Evolutionary conservation across 1,139 yeast genomes (phyloP).

Genomic region (Blastobotrys malaysiensis): DNA sequence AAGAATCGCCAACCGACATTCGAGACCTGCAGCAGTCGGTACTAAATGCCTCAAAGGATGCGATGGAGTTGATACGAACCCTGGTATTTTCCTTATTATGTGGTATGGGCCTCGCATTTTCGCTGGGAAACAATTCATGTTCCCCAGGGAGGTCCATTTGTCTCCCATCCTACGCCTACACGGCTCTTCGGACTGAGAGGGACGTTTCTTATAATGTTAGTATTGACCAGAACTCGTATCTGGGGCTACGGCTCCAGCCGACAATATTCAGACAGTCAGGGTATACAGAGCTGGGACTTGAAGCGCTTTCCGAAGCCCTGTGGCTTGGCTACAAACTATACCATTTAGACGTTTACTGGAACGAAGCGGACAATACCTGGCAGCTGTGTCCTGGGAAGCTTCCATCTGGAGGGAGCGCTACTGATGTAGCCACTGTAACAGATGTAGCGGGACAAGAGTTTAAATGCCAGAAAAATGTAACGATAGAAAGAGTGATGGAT

Average conservation of each 20-base stretch:
- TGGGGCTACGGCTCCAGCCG: slow-evolving; percentile 54
- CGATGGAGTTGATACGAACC: neutral
- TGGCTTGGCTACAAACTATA: slow-evolving; percentile 49
- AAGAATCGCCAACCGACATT: neutral
- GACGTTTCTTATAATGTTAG: slow-evolving; percentile 56
- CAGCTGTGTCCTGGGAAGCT: slow-evolving; percentile 55
- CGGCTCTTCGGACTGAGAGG: slow-evolving; percentile 59
- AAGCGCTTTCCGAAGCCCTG: slow-evolving; percentile 38
- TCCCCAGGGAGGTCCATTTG: neutral
- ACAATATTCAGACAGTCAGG: slow-evolving; percentile 49
- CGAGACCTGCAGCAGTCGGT: neutral
- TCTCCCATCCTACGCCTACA: slow-evolving; percentile 19
- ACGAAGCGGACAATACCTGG: slow-evolving; percentile 48
- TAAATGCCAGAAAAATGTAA: slow-evolving; percentile 43
- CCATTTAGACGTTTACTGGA: slow-evolving; percentile 63
- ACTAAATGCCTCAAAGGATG: neutral
- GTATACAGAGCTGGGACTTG: slow-evolving; percentile 43
- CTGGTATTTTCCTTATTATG: neutral
- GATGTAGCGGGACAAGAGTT: slow-evolving; percentile 3
- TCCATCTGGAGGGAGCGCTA: slow-evolving; percentile 11
- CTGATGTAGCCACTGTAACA: neutral
- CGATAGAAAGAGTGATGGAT: slow-evolving; percentile 38
- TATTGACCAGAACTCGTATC: slow-evolving; percentile 49
- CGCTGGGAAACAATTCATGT: neutral
- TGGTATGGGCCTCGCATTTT: neutral